A percentile compares a stretch with the other conserved stretches of the same genome.
Evolutionary conservation across 495 filamentous ascomycete genomes (phyloP).

Genomic region (Podospora bellae-mahoneyi): DNA sequence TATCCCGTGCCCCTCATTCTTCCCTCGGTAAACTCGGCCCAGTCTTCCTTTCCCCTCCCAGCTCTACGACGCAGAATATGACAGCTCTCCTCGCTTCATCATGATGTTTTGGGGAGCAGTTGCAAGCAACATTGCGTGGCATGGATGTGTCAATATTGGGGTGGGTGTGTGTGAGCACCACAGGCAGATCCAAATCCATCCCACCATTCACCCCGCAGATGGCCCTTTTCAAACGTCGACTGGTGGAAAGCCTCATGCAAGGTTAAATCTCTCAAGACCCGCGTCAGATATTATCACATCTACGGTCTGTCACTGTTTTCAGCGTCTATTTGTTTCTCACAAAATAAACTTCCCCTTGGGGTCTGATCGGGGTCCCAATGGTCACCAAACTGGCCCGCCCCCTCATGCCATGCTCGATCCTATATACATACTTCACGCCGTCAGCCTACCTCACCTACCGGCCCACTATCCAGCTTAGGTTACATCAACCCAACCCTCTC

Average conservation of each 20-base stretch:
- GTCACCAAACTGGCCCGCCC: not conserved
- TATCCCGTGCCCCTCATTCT: not conserved
- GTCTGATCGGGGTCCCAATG: not conserved
- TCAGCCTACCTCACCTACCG: not conserved
- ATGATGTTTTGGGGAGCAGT: not conserved
- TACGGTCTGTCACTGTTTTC: not conserved
- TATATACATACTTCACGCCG: not conserved
- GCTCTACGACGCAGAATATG: not conserved
- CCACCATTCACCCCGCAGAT: slow-evolving; percentile 18
- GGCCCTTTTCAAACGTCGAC: slow-evolving; percentile 14
- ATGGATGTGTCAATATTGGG: not conserved
- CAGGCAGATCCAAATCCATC: not conserved
- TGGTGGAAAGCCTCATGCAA: slow-evolving; percentile 13
- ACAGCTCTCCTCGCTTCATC: not conserved
- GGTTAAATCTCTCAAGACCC: slow-evolving; percentile 13
- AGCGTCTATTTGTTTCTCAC: not conserved
- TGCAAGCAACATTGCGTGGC: too few species aligned
- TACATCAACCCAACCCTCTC: not conserved
- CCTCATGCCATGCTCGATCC: not conserved
- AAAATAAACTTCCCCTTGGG: not conserved
- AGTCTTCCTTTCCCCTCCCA: not conserved
- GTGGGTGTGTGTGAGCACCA: not conserved
- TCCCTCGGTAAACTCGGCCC: not conserved
- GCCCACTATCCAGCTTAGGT: not conserved
- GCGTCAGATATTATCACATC: not conserved